Evolutionary conservation across 805 yeast species (phyloP), one percentile per base, ranked within the genome.

Genomic region (Cyberlindnera lachancei): DNA sequence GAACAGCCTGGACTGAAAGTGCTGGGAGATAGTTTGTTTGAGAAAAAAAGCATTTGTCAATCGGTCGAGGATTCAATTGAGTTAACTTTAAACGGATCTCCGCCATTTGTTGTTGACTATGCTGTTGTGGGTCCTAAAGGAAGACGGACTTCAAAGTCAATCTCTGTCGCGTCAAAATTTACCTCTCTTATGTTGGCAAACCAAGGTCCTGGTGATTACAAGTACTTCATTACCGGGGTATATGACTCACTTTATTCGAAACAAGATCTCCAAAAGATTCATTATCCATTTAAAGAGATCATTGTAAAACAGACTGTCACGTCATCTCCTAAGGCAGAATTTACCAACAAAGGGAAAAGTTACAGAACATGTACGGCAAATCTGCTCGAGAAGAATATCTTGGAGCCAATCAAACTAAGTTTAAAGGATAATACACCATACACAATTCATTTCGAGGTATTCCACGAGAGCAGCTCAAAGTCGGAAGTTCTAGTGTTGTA

Each of bases 81-180:
- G 33, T 40, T 82, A 21, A 51, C 64, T 3, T 53, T 81, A 22
- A 58, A 57, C 24, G 90, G 86, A 2, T 55, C 70, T 6, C 64
- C 77, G 1, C 88, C 90, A 16, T 85, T 85, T 42, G 56, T 70
- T n/a, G 59, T 87, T 17, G 75, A 72, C 24, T 85, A 86, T 52
- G 70, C 73, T n/a, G 56, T 81, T 12, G 58, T 58, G 18, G 57
- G 66, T 24, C 88, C 92, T 6, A 63, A 58, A 45, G 85, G 85
- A 1, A 55, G 51, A 32, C 52, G 41, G 37, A 41, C 46, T 16
- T 50, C 41, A 42, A 63, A 61, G 31, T 46, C 53, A 7, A 45
- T 71, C 17, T 75, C 73, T 31, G 70, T 75, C 6, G 66, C 75
- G 1, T 70, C 75, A 15, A 68, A 64, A 46, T 63, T 59, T 45